Conservation (phyloP, 2,329 filamentous ascomycete species). For the Neurospora crassa region DNA sequence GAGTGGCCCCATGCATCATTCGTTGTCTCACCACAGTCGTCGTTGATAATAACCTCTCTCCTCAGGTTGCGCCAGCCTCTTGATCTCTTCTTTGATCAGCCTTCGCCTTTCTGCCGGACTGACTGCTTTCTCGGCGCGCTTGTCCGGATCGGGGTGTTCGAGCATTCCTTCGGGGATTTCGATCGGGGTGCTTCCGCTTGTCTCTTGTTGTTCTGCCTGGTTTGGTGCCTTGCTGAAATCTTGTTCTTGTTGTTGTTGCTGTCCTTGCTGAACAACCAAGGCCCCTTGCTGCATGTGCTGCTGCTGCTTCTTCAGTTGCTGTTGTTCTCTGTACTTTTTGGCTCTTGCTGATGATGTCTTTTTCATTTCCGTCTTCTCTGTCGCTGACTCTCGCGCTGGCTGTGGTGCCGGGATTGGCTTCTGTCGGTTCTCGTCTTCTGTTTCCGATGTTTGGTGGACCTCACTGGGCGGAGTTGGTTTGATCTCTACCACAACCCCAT, state of each 20-base stretch:
- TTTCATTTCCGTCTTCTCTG: not conserved
- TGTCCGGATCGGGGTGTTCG: conserved; percentile 4
- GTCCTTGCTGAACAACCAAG: conserved; percentile 1
- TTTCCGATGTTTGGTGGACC: not conserved
- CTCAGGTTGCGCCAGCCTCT: conserved; percentile 34
- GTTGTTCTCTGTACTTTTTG: not conserved
- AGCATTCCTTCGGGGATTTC: not conserved
- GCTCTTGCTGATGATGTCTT: not conserved
- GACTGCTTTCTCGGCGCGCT: conserved; percentile 35
- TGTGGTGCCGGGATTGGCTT: not conserved
- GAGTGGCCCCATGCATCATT: not conserved
- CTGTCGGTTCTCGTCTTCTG: not conserved
- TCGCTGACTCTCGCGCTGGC: not conserved
- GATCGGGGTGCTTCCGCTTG: conserved; percentile 23
- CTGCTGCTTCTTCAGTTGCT: not conserved
- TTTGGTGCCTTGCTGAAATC: not conserved
- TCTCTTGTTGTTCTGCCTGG: conserved; percentile 2
- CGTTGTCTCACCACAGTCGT: conserved; percentile 37
- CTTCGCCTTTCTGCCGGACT: conserved; percentile 43
- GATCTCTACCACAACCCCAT: conserved; percentile 26
- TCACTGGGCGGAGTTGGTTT: conserved; percentile 24
- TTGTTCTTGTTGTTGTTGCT: conserved; percentile 4
- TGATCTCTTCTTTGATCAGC: conserved; percentile 50
- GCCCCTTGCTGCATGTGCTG: not conserved
- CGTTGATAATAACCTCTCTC: conserved; percentile 33